phyloP scores from a whole-genome alignment of 75 land plant species.

The Pseudotsuga menziesii region DNA sequence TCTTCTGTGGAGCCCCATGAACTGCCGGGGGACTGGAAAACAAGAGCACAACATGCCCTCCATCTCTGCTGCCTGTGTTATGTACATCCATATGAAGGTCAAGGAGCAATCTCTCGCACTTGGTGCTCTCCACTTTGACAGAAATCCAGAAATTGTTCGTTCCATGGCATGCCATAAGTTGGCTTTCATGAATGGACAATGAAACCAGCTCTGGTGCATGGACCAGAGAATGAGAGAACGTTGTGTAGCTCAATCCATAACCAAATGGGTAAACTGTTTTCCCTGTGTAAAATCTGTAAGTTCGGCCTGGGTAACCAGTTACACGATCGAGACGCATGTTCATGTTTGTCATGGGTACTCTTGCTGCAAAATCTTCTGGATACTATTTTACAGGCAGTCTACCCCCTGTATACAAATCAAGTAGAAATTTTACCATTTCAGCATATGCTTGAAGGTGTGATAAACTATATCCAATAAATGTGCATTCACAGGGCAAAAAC shows the following conservation, averaged over 20 bases:
- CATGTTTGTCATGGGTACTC: constrained; percentile 88
- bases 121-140: constrained; percentile 1
- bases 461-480: too few species aligned
- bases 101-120: constrained; percentile 30
- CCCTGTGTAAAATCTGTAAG: constrained; percentile 91
- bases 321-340: constrained; percentile 77
- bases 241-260: constrained; percentile 81
- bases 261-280: constrained; percentile 66
- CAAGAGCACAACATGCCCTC: constrained; percentile 58
- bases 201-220: constrained; percentile 28
- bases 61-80: constrained; percentile 38
- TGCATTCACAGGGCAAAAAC: too few species aligned
- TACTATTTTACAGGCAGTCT: constrained; percentile 86
- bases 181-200: not conserved
- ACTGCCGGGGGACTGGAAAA: constrained; percentile 42
- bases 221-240: constrained; percentile 45
- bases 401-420: constrained; percentile 49
- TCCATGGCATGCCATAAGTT: not conserved
- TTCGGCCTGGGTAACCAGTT: constrained; percentile 87
- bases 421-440: too few species aligned
- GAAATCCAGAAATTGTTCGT: too few species aligned
- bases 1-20: constrained; percentile 44
- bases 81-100: constrained; percentile 45
- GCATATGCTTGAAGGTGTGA: too few species aligned
- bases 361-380: constrained; percentile 48